Percentiles rank a stretch among this genome's conserved stretches.
Evolutionary conservation across 2,329 filamentous ascomycete species (phyloP).

Genomic region (Sphaerostilbella broomeana): DNA sequence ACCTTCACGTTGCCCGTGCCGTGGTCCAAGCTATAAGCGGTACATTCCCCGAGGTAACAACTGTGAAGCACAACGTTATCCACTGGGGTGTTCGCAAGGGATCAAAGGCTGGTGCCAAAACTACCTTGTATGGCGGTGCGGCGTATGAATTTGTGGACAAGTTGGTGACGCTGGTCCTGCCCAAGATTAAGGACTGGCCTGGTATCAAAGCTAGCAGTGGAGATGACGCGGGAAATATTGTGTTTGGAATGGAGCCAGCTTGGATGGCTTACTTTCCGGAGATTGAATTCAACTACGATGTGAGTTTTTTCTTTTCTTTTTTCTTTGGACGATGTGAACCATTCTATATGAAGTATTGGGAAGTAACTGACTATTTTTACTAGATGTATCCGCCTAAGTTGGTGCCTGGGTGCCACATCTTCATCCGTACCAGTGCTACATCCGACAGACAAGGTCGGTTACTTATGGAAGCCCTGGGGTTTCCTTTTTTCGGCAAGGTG

Average conservation of each 20-base stretch:
- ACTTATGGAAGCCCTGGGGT: slow-evolving; percentile 44
- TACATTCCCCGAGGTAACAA: slow-evolving; percentile 62
- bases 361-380: background rate
- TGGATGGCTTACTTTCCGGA: slow-evolving; percentile 84
- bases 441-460: slow-evolving; percentile 80
- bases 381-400: slow-evolving; percentile 59
- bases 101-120: slow-evolving; percentile 68
- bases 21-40: slow-evolving; percentile 81
- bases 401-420: slow-evolving; percentile 80
- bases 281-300: slow-evolving; percentile 90
- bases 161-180: slow-evolving; percentile 81
- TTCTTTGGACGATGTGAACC: too few relatives aligned
- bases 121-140: slow-evolving; percentile 67
- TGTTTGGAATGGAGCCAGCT: slow-evolving; percentile 69
- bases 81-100: slow-evolving; percentile 69
- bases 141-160: slow-evolving; percentile 91
- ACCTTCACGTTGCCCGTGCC: slow-evolving; percentile 77
- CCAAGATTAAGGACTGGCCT: slow-evolving; percentile 92
- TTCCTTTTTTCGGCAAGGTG: slow-evolving; percentile 74
- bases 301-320: slow-evolving; percentile 53
- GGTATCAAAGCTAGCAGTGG: slow-evolving; percentile 62
- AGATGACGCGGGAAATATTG: slow-evolving; percentile 81
- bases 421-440: slow-evolving; percentile 75
- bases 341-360: too few relatives aligned
- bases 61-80: slow-evolving; percentile 61